phyloP scores from a whole-genome alignment of 2,329 filamentous ascomycete genomes.

The Colletotrichum ledebouriae region DNA sequence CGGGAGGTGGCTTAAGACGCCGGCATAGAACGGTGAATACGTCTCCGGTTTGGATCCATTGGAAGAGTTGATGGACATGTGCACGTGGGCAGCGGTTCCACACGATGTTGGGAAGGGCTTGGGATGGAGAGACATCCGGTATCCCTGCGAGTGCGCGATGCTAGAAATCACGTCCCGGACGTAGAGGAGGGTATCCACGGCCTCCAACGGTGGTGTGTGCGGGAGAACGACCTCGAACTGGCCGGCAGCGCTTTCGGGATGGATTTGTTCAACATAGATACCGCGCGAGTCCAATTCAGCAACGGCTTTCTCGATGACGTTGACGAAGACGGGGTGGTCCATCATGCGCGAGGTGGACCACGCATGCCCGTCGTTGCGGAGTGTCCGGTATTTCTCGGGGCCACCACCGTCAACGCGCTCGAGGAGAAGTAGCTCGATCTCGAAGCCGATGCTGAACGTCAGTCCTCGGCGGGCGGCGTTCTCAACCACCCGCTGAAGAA shows the following conservation, averaged over 20 bases:
- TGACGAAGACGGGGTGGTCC: conserved; percentile 67
- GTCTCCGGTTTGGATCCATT: conserved; percentile 55
- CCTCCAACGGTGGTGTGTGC: conserved; percentile 71
- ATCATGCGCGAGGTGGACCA: conserved; percentile 78
- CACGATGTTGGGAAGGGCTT: conserved; percentile 71
- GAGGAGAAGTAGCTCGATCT: conserved; percentile 84
- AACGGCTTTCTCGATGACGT: conserved; percentile 76
- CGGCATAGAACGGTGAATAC: conserved; percentile 79
- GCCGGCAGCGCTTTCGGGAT: conserved; percentile 79
- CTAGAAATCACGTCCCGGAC: conserved; percentile 77
- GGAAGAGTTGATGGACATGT: conserved; percentile 73
- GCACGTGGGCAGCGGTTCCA: conserved; percentile 77
- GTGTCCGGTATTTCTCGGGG: conserved; percentile 54
- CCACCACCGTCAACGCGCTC: conserved; percentile 54
- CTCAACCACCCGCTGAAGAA: conserved; percentile 69
- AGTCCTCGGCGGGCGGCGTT: conserved; percentile 66
- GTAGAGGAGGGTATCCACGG: conserved; percentile 79
- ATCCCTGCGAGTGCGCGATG: conserved; percentile 71
- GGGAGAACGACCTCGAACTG: conserved; percentile 85
- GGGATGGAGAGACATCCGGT: conserved; percentile 80
- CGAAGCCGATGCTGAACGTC: conserved; percentile 79
- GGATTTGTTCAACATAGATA: conserved; percentile 79
- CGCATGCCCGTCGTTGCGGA: conserved; percentile 74
- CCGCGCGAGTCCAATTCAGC: conserved; percentile 70
- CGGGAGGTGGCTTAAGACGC: conserved; percentile 75